Conservation (phyloP, 805 yeast species). For the Zygosaccharomyces rouxii region DNA sequence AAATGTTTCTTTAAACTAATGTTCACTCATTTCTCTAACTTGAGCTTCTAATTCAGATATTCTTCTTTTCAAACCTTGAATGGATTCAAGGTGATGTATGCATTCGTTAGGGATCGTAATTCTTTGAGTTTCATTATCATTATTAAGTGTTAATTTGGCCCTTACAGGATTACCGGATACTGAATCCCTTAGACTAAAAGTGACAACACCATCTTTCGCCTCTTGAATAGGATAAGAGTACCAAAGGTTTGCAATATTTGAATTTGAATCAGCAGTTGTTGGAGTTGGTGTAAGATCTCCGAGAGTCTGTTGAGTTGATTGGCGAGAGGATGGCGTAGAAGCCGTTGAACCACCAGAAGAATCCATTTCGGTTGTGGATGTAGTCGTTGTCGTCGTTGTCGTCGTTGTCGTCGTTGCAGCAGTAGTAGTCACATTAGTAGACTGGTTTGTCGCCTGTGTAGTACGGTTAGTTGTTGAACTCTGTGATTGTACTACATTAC, state of each 20-base stretch:
- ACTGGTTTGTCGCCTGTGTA: not conserved
- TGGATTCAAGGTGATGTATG: slow-evolving; percentile 9
- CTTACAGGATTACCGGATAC: slow-evolving; percentile 5
- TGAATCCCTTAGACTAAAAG: slow-evolving; percentile 10
- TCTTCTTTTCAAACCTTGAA: slow-evolving; percentile 20
- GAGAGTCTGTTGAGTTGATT: not conserved
- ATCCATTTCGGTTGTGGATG: not conserved
- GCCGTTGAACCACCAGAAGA: not conserved
- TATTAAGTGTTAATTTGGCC: slow-evolving; percentile 11
- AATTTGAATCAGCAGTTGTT: not conserved
- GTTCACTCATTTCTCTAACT: slow-evolving; percentile 11
- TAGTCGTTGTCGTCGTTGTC: not conserved
- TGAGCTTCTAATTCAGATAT: slow-evolving; percentile 21
- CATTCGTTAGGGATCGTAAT: slow-evolving; percentile 13
- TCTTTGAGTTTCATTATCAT: slow-evolving; percentile 2
- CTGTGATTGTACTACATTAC: slow-evolving; percentile 22
- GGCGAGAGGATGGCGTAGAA: not conserved
- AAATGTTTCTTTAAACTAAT: not conserved
- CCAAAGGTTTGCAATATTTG: slow-evolving; percentile 8
- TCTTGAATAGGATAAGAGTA: slow-evolving; percentile 20
- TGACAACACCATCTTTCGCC: slow-evolving; percentile 7
- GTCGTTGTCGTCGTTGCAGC: not conserved
- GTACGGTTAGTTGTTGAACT: slow-evolving; percentile 3
- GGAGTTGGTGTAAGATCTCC: not conserved
- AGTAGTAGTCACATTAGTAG: not conserved